Evolutionary conservation across 495 filamentous ascomycete species (phyloP).

Genomic region (Podospora appendiculata): DNA sequence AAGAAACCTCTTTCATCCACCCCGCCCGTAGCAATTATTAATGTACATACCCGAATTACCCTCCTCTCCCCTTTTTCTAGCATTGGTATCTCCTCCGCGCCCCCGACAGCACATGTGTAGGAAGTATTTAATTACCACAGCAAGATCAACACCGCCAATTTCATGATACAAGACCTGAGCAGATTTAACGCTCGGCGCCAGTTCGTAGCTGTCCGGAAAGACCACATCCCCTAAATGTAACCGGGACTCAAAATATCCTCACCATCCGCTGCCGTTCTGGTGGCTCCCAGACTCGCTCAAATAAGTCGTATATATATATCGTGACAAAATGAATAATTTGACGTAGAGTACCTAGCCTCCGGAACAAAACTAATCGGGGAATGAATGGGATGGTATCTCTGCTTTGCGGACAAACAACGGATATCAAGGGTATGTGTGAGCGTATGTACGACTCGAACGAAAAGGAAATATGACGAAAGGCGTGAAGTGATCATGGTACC

Average conservation of each 20-base stretch:
- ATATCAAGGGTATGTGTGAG: constrained; percentile 5
- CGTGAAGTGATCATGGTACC: too few species aligned
- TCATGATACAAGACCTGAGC: not conserved
- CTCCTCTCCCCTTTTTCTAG: not conserved
- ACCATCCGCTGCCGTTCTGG: too few species aligned
- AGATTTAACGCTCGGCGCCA: constrained; percentile 7
- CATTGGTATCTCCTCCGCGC: constrained; percentile 5
- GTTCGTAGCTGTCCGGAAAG: constrained; percentile 6
- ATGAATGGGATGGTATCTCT: constrained; percentile 4
- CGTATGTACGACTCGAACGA: too few species aligned
- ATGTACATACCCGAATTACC: not conserved
- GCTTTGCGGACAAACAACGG: not conserved
- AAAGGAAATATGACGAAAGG: too few species aligned
- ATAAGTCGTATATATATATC: constrained; percentile 1
- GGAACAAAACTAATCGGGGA: not conserved
- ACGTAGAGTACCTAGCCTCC: not conserved
- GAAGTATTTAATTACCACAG: not conserved
- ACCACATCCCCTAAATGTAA: not conserved
- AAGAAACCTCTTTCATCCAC: too few species aligned
- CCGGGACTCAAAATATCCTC: too few species aligned
- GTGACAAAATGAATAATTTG: not conserved
- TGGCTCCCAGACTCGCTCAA: not conserved
- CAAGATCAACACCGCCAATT: not conserved
- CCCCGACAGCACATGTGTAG: not conserved
- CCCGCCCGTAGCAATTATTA: too few species aligned